Base-by-base conservation (phyloP, 2,329 filamentous ascomycete genomes). In the Fusarium napiforme region DNA sequence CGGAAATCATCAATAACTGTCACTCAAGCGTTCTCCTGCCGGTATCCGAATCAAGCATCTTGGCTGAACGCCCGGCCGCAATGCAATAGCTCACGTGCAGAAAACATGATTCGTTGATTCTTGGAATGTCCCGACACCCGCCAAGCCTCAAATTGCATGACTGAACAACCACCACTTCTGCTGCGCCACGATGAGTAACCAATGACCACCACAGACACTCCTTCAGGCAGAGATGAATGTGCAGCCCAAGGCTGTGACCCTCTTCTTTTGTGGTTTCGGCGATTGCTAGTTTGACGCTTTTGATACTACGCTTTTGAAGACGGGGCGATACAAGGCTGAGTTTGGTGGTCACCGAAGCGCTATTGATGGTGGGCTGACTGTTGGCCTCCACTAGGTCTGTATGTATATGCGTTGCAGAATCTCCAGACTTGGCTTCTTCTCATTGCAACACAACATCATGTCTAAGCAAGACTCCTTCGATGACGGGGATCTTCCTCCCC, bases 401-500 rank as follows among this genome's bases (percentile, higher is more conserved):
- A 14, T 50, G 47, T 23, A 34, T 21, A n/a, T n/a, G n/a, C n/a
- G n/a, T n/a, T 36, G 34, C 16, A 36, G 34, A 36, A 36, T 30
- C 15, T 50, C 39, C 14, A 52, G 28, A 37, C 57, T 73, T 67
- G 57, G 57, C 57, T 56, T 30, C 34, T 50, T 30, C 15, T 47
- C 36, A 34, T n/a, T 42, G 18, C 37, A 60, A 23, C 64, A 58
- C 37, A 60, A 23, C 64, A 58, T 7, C 52, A 75, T 75, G 74
- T 66, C 74, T 8, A 69, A 67, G 42, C 69, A 67, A 42, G 45
- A 73, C 23, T 26, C n/a, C n/a, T 69, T 74, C 21, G 32, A 53
- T 5, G 59, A 69, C 8, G 69, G 76, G 40, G 76, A 78, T 14
- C 61, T 75, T n/a, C 77, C 77, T 43, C 77, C 77, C 28, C 77